Evolutionary conservation across 805 yeast species (phyloP), one percentile per base, ranked within the genome.

Genomic region (Jamesozyma lodderae): DNA sequence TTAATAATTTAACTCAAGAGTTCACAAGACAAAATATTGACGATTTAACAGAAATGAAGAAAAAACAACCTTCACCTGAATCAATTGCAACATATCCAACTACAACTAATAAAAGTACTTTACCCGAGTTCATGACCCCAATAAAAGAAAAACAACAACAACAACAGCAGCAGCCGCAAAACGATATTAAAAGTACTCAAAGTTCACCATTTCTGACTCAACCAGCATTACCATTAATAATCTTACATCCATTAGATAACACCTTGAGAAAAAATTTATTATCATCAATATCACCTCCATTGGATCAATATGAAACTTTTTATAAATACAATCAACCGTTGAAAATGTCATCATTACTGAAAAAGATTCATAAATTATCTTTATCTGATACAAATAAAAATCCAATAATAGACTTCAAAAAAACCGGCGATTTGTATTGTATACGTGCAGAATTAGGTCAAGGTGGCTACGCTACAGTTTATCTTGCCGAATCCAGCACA

Each of bases 381-480:
- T 53, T 57, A 28, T 44, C 52, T 8, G 53, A 59, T 11, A 20
- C 16, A 20, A 67, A 64, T 31, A 64, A 64, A 42, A 41, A 36
- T 7, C 63, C 60, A 7, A 54, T 55, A 6, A 63, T 59, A 49
- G 47, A 51, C 49, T 45, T 60, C 33, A 53, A 62, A 38, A 55
- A 53, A 28, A 59, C 62, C 2, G 47, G 52, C 31, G 64, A 59
- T 35, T 42, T 58, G 8, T 58, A 57, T 52, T 49, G 70, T 60
- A 40, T 60, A 52, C 20, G 63, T 48, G 41, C 50, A 34, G 73
- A 75, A 49, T 60, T 87, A 10, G 95, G 95, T 0, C 72, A 71
- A 49, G 94, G 94, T n/a, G 92, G 88, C 0, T 79, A 67, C 61
- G 94, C 88, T 0, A 68, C 75, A 2, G 94, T 85, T 0, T 85